phyloP scores from a whole-genome alignment of 805 yeast species.

The Komagataella pastoris region DNA sequence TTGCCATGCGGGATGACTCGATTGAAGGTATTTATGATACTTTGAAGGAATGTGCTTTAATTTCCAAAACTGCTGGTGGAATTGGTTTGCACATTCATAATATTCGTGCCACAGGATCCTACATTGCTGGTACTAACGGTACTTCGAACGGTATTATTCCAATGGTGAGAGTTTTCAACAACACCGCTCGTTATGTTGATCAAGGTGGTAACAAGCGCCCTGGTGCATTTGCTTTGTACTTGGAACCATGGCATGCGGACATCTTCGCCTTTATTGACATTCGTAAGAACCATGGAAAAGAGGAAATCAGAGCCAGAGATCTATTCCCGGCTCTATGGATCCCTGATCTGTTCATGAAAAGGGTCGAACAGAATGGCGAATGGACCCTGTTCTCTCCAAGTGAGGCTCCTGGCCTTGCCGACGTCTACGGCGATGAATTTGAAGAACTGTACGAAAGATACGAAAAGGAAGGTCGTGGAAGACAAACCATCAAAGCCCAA shows the following conservation, averaged over 20 bases:
- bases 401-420: constrained; percentile 44
- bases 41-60: constrained; percentile 46
- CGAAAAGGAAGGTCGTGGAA: constrained; percentile 37
- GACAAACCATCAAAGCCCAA: constrained; percentile 39
- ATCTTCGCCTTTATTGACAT: constrained; percentile 45
- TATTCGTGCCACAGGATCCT: constrained; percentile 45
- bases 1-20: constrained; percentile 51
- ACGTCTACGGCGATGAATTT: constrained; percentile 43
- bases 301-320: constrained; percentile 50
- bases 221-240: constrained; percentile 47
- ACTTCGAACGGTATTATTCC: constrained; percentile 51
- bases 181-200: constrained; percentile 51
- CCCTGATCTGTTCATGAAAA: constrained; percentile 48
- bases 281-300: constrained; percentile 52
- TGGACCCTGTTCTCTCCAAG: constrained; percentile 51
- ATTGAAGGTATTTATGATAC: constrained; percentile 53
- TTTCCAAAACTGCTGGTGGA: constrained; percentile 52
- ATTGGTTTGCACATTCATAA: constrained; percentile 50
- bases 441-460: constrained; percentile 35
- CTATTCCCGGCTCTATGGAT: constrained; percentile 53
- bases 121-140: constrained; percentile 51
- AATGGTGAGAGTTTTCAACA: constrained; percentile 49
- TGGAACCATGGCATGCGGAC: constrained; percentile 55
- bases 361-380: constrained; percentile 39
- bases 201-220: constrained; percentile 59